These are phyloP conservation scores for Uronychia setigera DNA, from an alignment of 73 alveolate species.

Conservation along the genomic window DNA sequence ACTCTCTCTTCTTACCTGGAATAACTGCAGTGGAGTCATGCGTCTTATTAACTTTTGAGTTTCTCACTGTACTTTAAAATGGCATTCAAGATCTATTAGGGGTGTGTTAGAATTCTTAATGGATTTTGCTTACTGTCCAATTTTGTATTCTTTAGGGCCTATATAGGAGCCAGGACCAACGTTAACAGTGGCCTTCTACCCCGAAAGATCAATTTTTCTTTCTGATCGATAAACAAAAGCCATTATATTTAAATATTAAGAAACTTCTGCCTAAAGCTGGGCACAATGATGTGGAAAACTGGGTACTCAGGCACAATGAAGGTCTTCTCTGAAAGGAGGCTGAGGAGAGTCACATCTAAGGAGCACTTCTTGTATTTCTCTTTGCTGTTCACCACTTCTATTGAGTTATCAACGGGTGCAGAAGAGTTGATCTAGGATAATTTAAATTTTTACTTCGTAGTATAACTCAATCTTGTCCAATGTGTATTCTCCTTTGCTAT, in stretches of 20 bases:
- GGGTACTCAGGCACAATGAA: conserved; percentile 58
- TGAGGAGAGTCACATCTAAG: conserved; percentile 22
- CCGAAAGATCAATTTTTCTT: no score
- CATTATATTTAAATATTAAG: no score
- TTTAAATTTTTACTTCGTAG: background rate
- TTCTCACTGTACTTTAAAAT: conserved; percentile 21
- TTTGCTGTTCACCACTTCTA: conserved; percentile 17
- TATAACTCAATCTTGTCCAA: conserved; percentile 42
- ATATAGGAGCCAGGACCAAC: conserved; percentile 49
- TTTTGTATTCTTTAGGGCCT: conserved; percentile 29
- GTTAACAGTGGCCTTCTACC: background rate
- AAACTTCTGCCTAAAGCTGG: no score
- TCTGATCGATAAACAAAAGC: no score
- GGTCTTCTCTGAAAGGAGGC: conserved; percentile 20
- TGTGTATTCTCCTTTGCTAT: conserved; percentile 72
- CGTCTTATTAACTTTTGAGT: conserved; percentile 20
- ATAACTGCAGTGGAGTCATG: no score
- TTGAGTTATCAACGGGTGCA: conserved; percentile 41
- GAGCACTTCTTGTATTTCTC: conserved; percentile 30
- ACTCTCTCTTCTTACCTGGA: background rate
- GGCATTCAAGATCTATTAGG: conserved; percentile 20
- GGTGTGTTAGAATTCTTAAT: no score
- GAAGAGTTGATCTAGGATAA: conserved; percentile 49
- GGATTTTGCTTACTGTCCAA: conserved; percentile 20
- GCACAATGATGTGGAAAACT: conserved; percentile 28